A percentile compares a stretch with the other conserved stretches of the same genome.
Conservation (phyloP, 306 rosid species). For the Styphnolobium japonicum region DNA sequence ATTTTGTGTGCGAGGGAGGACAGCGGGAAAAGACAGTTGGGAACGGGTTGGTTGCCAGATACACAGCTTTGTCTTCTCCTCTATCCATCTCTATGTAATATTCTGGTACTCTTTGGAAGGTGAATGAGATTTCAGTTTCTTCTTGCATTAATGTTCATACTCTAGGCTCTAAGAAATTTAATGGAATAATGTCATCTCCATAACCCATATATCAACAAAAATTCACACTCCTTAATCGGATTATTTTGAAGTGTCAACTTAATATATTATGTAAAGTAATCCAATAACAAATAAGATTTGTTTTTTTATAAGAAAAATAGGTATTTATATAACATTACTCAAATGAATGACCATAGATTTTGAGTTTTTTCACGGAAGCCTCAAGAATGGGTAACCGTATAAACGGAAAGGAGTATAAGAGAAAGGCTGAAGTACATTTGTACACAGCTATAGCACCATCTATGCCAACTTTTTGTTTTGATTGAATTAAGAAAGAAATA, state of each 20-base stretch:
- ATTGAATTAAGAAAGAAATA: no score
- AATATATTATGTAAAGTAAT: neutral
- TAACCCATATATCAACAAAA: neutral
- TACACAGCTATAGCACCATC: neutral
- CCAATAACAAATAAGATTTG: neutral
- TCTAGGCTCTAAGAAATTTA: neutral
- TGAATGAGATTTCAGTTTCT: neutral
- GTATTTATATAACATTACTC: neutral
- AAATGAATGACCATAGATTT: no score
- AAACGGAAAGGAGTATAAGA: neutral
- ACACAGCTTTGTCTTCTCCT: constrained; percentile 5
- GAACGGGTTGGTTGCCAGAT: constrained; percentile 16
- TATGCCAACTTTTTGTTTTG: neutral
- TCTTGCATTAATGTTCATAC: neutral
- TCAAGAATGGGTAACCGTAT: neutral
- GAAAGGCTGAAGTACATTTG: neutral
- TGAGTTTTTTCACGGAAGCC: no score
- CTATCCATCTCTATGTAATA: neutral
- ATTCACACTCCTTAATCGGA: neutral
- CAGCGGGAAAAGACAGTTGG: neutral
- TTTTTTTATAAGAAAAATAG: neutral
- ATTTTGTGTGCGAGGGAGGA: neutral
- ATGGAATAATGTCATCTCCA: neutral
- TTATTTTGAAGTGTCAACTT: neutral
- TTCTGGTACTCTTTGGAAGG: neutral